phyloP scores from a whole-genome alignment of 129 eudicot genomes.

The Solidago caesia region DNA sequence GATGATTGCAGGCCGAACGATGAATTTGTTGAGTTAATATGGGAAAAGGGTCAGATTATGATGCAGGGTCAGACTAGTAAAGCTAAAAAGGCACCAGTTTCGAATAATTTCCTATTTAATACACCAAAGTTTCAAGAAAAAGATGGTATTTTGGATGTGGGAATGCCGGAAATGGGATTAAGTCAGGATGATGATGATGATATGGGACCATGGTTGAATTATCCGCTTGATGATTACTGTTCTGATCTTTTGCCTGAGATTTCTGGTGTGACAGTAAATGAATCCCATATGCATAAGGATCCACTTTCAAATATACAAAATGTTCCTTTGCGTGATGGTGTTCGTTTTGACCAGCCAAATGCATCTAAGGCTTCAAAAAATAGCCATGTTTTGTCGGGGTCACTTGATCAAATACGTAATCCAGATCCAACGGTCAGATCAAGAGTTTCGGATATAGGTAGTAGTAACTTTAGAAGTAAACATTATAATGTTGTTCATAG shows the following conservation, averaged over 20 bases:
- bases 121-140: slow-evolving; percentile 44
- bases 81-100: slow-evolving; percentile 45
- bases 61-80: slow-evolving; percentile 82
- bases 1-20: slow-evolving; percentile 59
- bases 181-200: slow-evolving; percentile 86
- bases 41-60: slow-evolving; percentile 91
- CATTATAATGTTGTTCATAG: slow-evolving; percentile 27
- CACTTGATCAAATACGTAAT: slow-evolving; percentile 35
- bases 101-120: slow-evolving; percentile 45
- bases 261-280: slow-evolving; percentile 68
- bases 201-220: slow-evolving; percentile 75
- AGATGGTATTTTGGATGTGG: slow-evolving; percentile 42
- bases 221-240: slow-evolving; percentile 59
- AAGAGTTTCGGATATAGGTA: slow-evolving; percentile 51
- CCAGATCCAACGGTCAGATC: slow-evolving; percentile 51
- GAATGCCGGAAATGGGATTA: slow-evolving; percentile 46
- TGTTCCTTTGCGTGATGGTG: slow-evolving; percentile 22
- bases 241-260: slow-evolving; percentile 65
- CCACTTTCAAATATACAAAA: background rate
- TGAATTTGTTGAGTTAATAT: slow-evolving; percentile 73
- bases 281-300: slow-evolving; percentile 32
- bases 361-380: slow-evolving; percentile 41
- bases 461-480: slow-evolving; percentile 34
- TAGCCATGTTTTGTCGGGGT: slow-evolving; percentile 39
- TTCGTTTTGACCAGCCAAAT: slow-evolving; percentile 32